These are phyloP conservation scores for Ogataea wickerhamii DNA, from an alignment of 805 yeast species.

Conservation along the genomic window DNA sequence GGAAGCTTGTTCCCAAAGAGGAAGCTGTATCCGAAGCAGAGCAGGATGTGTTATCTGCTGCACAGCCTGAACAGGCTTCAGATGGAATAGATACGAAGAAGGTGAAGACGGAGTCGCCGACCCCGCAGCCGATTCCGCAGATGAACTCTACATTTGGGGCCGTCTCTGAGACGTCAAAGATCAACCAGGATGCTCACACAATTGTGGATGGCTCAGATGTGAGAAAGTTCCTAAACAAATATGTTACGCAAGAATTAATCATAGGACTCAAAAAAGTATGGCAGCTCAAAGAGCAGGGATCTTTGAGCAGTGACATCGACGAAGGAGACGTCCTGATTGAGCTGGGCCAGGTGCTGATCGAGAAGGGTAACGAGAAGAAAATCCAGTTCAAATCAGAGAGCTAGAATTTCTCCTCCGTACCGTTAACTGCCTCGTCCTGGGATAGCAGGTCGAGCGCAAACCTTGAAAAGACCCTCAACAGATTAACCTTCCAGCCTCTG, in stretches of 20 bases:
- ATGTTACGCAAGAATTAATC: slow-evolving; percentile 43
- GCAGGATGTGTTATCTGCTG: too few species aligned
- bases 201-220: slow-evolving; percentile 53
- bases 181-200: slow-evolving; percentile 30
- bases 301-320: slow-evolving; percentile 4
- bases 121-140: slow-evolving; percentile 26
- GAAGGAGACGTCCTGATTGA: slow-evolving; percentile 18
- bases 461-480: slow-evolving; percentile 72
- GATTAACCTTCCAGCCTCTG: slow-evolving; percentile 91
- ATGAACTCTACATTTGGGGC: slow-evolving; percentile 7
- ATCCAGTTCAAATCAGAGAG: slow-evolving; percentile 12
- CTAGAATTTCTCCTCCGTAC: slow-evolving; percentile 39
- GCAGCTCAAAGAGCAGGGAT: slow-evolving; percentile 21
- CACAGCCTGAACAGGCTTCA: too few species aligned
- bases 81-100: slow-evolving; percentile 9
- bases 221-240: slow-evolving; percentile 46
- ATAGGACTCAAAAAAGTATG: slow-evolving; percentile 37
- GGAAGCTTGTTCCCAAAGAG: background rate
- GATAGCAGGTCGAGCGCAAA: slow-evolving; percentile 72
- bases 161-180: slow-evolving; percentile 8
- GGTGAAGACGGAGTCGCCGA: slow-evolving; percentile 20
- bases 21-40: background rate
- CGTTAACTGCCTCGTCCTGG: slow-evolving; percentile 43
- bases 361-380: slow-evolving; percentile 11
- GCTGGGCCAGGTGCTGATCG: slow-evolving; percentile 20